phyloP scores from a whole-genome alignment of 192 early-diverging fungal genomes.

The Backusella luteola region DNA sequence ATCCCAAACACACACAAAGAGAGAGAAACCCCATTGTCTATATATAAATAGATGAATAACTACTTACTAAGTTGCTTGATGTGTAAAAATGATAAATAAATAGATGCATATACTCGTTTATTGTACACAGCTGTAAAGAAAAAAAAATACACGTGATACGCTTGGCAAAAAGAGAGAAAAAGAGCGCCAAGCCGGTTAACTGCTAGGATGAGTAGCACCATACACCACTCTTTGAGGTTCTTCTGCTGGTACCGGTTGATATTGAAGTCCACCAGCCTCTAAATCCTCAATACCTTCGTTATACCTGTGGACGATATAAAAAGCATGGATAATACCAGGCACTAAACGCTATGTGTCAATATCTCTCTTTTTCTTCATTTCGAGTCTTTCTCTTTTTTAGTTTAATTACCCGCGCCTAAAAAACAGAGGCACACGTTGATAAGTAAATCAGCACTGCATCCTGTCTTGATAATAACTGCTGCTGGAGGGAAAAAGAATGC shows the following conservation, averaged over 20 bases:
- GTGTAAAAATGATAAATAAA: not conserved
- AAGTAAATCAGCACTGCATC: conserved; percentile 52
- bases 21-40: too few relatives aligned
- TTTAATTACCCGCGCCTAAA: conserved; percentile 42
- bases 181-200: not conserved
- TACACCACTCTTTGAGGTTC: conserved; percentile 24
- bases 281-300: conserved; percentile 34
- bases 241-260: conserved; percentile 26
- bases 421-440: conserved; percentile 63
- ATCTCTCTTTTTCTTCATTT: not conserved
- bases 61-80: not conserved
- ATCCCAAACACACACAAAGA: too few relatives aligned
- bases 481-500: conserved; percentile 50
- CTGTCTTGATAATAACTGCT: conserved; percentile 63
- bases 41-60: too few relatives aligned
- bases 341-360: conserved; percentile 11
- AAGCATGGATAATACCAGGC: conserved; percentile 66
- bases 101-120: not conserved
- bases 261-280: conserved; percentile 28
- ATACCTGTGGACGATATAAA: conserved; percentile 55
- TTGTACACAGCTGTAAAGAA: not conserved
- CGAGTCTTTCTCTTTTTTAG: not conserved
- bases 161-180: not conserved
- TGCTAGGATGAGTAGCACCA: conserved; percentile 23
- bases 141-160: not conserved